A percentile compares a stretch with the other conserved stretches of the same genome.
These are phyloP conservation scores for Mycena belliarum DNA, from an alignment of 768 basidiomycete genomes.

Conservation along the genomic window DNA sequence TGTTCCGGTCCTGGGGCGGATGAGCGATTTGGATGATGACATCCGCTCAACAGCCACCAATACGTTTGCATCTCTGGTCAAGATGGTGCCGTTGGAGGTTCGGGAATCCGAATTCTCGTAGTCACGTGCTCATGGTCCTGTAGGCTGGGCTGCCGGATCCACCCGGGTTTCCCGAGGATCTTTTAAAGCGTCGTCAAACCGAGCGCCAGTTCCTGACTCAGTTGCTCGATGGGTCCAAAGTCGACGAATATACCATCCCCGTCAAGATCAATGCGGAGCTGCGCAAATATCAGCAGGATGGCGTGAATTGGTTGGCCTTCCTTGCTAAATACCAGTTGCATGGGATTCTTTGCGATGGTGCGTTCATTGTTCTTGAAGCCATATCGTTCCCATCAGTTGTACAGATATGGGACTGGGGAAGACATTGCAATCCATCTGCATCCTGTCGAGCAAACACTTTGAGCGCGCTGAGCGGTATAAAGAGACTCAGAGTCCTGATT, in stretches of 20 bases:
- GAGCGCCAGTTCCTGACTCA: slow-evolving; percentile 93
- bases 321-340: slow-evolving; percentile 97
- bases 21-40: slow-evolving; percentile 93
- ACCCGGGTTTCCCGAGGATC: slow-evolving; percentile 84
- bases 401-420: slow-evolving; percentile 99
- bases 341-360: slow-evolving; percentile 97
- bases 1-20: slow-evolving; percentile 93
- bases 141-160: slow-evolving; percentile 98
- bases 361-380: slow-evolving; percentile 19
- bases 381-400: slow-evolving; percentile 9
- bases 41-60: slow-evolving; percentile 94
- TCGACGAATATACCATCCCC: slow-evolving; percentile 86
- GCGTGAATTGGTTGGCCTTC: slow-evolving; percentile 98
- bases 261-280: slow-evolving; percentile 90
- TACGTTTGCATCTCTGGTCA: slow-evolving; percentile 94
- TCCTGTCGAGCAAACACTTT: slow-evolving; percentile 89
- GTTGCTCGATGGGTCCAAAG: slow-evolving; percentile 92
- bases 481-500: slow-evolving; percentile 68
- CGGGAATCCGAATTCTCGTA: slow-evolving; percentile 16
- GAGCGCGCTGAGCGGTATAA: slow-evolving; percentile 76
- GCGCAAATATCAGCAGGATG: slow-evolving; percentile 97
- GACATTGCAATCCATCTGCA: slow-evolving; percentile 96
- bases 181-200: slow-evolving; percentile 80
- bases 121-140: slow-evolving; percentile 6
- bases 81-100: slow-evolving; percentile 99